These are phyloP conservation scores for Coprinellus micaceus DNA, from an alignment of 768 basidiomycete genomes.

Conservation along the genomic window DNA sequence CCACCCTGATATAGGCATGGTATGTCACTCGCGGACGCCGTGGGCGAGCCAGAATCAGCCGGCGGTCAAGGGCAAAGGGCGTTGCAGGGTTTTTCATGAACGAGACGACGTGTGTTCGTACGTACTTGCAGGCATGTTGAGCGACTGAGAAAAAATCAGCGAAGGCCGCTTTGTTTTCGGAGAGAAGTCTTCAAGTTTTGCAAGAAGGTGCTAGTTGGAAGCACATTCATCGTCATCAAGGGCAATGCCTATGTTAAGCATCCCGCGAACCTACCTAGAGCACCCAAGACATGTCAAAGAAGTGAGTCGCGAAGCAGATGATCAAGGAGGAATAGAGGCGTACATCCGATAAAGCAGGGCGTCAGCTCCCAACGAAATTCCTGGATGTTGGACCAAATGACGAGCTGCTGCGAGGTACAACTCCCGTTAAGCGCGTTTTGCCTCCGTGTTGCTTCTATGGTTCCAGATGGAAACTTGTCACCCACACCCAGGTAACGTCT, in stretches of 20 bases:
- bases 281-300: not conserved
- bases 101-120: too few relatives aligned
- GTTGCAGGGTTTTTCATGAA: too few relatives aligned
- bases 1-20: not conserved
- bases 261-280: not conserved
- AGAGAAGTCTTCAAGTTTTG: too few relatives aligned
- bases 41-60: too few relatives aligned
- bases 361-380: not conserved
- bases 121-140: too few relatives aligned
- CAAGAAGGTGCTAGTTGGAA: too few relatives aligned
- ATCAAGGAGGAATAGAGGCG: not conserved
- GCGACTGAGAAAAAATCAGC: too few relatives aligned
- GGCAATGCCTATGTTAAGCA: too few relatives aligned
- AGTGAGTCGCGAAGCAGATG: not conserved
- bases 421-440: not conserved
- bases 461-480: constrained; percentile 1
- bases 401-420: not conserved
- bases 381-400: too few relatives aligned
- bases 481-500: constrained; percentile 5
- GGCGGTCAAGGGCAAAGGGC: too few relatives aligned
- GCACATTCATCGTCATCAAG: too few relatives aligned
- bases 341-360: not conserved
- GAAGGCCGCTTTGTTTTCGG: too few relatives aligned
- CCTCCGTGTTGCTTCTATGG: not conserved
- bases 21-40: not conserved